Base-by-base conservation (phyloP, 768 basidiomycete species). In the Hemileccinum rubropunctum region DNA sequence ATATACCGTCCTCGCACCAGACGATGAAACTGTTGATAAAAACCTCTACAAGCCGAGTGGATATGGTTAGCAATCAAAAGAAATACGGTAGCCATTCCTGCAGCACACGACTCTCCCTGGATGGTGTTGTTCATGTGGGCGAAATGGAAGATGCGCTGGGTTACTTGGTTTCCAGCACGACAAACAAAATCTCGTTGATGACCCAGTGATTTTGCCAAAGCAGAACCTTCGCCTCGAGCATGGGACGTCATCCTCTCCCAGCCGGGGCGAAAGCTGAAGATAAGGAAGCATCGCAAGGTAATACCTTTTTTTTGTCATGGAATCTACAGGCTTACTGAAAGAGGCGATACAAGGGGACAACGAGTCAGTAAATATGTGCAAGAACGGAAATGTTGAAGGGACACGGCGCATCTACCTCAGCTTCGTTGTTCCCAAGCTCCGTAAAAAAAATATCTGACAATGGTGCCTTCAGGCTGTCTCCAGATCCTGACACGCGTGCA, bases 401-500 rank as follows among this genome's bases (percentile, higher is more conserved):
- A 39, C 21, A 3, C 13, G 26, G 8, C 58, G 63, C 42, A 50
- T 51, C 12, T 61, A 10, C 66, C 60, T 12, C 54, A 52, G 21
- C 61, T 51, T 20, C 54, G 32, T 33, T 27, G 13, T 41, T 50
- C 63, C 11, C 48, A 51, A 35, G 30, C 54, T 14, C 32, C 28
- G 10, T 27, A 1, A 17, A 46, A 42, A 27, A 7, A 21, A 7
- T 8, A 8, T 23, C 28, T 2, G 17, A 8, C 6, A 15, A 33
- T 7, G 28, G 41, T 45, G 0, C 21, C 11, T 53, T 54, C 26
- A 53, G 53, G 33, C 45, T 48, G 17, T 53, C 51, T 32, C 59
- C 52, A n/a, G 52, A 51, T 39, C 46, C 60, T 20, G 64, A 67
- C 30, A 43, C 56, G 21, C 72, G 73, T 41, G 66, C 68, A 10